Percentiles rank a stretch among this genome's conserved stretches.
Conservation (phyloP, 331 rosid genomes). For the Cydonia oblonga region DNA sequence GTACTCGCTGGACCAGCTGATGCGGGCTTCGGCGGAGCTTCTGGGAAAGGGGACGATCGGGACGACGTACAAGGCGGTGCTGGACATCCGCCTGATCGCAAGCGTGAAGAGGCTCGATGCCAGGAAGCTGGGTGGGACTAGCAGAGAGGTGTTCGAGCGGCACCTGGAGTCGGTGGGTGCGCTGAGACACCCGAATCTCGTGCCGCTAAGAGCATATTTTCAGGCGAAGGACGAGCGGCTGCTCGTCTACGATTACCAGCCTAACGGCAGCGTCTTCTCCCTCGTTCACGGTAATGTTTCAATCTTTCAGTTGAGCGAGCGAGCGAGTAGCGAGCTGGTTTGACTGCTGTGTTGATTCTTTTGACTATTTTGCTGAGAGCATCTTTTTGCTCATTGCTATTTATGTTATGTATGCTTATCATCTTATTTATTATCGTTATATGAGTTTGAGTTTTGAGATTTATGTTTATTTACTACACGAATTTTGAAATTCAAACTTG, state of each 20-base stretch:
- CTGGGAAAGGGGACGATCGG: slow-evolving; percentile 69
- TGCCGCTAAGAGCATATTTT: slow-evolving; percentile 70
- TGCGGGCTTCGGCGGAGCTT: slow-evolving; percentile 77
- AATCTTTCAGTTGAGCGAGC: neutral
- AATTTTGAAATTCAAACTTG: no score
- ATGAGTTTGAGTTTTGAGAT: no score
- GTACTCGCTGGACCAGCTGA: slow-evolving; percentile 76
- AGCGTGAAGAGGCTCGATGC: slow-evolving; percentile 78
- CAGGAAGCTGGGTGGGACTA: slow-evolving; percentile 29
- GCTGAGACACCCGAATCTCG: slow-evolving; percentile 78
- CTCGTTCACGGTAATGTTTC: slow-evolving; percentile 56
- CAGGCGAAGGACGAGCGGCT: slow-evolving; percentile 84
- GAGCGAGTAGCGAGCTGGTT: neutral
- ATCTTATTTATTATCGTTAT: no score
- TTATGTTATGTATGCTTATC: no score
- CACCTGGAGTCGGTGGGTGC: slow-evolving; percentile 89
- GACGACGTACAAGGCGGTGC: slow-evolving; percentile 68
- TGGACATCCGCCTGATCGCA: slow-evolving; percentile 70
- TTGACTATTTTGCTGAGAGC: neutral
- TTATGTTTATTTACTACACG: no score
- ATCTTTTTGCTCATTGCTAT: no score
- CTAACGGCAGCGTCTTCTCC: slow-evolving; percentile 80
- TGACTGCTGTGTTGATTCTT: slow-evolving; percentile 2
- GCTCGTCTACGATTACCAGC: slow-evolving; percentile 62
- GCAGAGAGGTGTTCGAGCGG: slow-evolving; percentile 45